Evolutionary conservation across 1,139 yeast genomes (phyloP), one percentile per base, ranked within the genome.

Genomic region (Suhomyces bolitotheri): DNA sequence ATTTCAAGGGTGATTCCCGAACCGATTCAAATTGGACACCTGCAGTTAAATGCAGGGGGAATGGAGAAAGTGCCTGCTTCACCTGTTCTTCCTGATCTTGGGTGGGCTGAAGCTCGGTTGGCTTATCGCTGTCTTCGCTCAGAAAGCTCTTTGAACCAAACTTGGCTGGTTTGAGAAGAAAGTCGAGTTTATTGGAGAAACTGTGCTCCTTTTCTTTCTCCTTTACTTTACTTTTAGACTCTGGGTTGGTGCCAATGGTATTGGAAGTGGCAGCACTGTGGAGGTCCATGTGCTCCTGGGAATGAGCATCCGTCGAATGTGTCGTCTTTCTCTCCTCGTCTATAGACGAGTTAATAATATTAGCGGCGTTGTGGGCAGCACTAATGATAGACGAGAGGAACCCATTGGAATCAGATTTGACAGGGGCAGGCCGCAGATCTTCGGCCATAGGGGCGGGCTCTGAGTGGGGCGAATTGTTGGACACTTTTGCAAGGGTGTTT

Each of bases 21-120:
- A 83, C 57, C 0, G 90, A 79, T 44, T 73, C 76, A 48, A 85
- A 84, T 32, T 71, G 77, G 13, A 71, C 65, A 36, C 56, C 56
- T 9, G 62, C 50, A 2, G 67, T 42, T 22, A 39, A 28, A 22
- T 34, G 44, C 31, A 22, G 10, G 45, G 44, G 34, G 14, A 16
- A 20, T 4, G 22, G 26, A 17, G 14, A 17, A 8, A 14, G 17
- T 22, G 15, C 20, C 15, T 29, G n/a, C n/a, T 9, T 32, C 20
- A 21, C 7, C 20, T 7, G 20, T 7, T 17, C 20, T 17, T 6
- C 8, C 7, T 6, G 20, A 17, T 6, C 6, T 8, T 17, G 20
- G 6, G 20, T 17, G n/a, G 38, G 15, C 20, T 27, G 31, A 20
- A 16, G 19, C 17, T 33, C 31, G 9, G 29, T 23, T 6, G 19